Evolutionary conservation across 495 filamentous ascomycete species (phyloP), one percentile per base, ranked within the genome.

Genomic region (Daldinia childiae): DNA sequence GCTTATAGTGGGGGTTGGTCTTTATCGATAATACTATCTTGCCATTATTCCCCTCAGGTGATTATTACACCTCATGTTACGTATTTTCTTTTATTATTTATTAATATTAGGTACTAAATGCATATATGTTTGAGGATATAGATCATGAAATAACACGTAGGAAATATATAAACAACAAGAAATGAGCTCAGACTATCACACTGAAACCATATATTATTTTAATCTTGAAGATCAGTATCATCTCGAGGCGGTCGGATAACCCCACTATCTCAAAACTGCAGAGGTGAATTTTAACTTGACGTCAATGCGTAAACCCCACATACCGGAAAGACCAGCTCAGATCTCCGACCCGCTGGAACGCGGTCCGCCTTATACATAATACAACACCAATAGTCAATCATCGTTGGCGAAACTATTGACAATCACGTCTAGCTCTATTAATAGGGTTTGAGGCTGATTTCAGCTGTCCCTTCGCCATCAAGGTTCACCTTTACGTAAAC

Each of bases 1-100:
- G 56, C 43, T 60, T 71, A 66, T 71, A 64, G 77, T 79, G 74
- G 66, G 66, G 69, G 56, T 64, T 58, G 14, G 11, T n/a, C 64
- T 64, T 63, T 52, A 68, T 68, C 65, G 57, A 68, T 62, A 62
- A 64, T 11, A 21, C 19, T 48, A 4, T 24, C 43, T 48, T 11
- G 2, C 19, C 19, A 48, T 48, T 30, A 54, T 54, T 54, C 11
- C 50, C 50, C 50, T 54, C 50, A 54, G 50, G 24, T 54, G 14
- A 54, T 30, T 57, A 11, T 36, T 36, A 36, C 30, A 34, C 30
- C 15, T 57, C 3, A 57, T 8, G 30, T 32, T 32, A 34, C 4
- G n/a, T 36, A 32, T 32, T 17, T 34, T 8, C 24, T 36, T 36
- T 19, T 11, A 57, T 29, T 34, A 57, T 32, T 19, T 21, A 36